Percentiles rank a stretch among this genome's conserved stretches.
phyloP scores from a whole-genome alignment of 1,284 basidiomycete genomes.

The Pterulicium gracile region DNA sequence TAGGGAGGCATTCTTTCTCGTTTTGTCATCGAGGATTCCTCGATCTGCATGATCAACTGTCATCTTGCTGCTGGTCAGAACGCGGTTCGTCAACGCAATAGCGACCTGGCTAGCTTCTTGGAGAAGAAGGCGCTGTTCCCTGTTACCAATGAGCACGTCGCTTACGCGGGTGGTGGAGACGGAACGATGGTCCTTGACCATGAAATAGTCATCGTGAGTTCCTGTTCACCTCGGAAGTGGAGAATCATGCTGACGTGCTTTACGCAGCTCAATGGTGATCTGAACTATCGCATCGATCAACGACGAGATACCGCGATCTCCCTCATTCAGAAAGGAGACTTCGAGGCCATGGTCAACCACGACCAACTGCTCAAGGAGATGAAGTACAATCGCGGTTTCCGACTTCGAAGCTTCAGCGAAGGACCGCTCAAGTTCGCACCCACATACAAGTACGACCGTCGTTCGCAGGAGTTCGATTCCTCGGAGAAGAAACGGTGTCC shows the following conservation, averaged over 20 bases:
- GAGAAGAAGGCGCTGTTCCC: slow-evolving; percentile 74
- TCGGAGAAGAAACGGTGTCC: slow-evolving; percentile 85
- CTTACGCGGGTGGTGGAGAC: slow-evolving; percentile 85
- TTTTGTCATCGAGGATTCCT: slow-evolving; percentile 86
- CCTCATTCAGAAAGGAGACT: slow-evolving; percentile 55
- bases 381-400: slow-evolving; percentile 75
- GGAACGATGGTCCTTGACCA: slow-evolving; percentile 94
- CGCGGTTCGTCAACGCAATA: slow-evolving; percentile 74
- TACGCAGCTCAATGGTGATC: slow-evolving; percentile 61
- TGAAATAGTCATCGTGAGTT: slow-evolving; percentile 82
- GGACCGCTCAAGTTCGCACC: slow-evolving; percentile 76
- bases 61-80: slow-evolving; percentile 93
- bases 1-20: slow-evolving; percentile 87
- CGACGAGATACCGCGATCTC: slow-evolving; percentile 73
- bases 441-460: slow-evolving; percentile 93
- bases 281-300: slow-evolving; percentile 93
- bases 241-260: slow-evolving; percentile 1
- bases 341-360: slow-evolving; percentile 55
- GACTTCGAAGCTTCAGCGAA: slow-evolving; percentile 77
- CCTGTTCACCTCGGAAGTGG: neutral
- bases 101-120: slow-evolving; percentile 76
- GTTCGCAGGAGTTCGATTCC: slow-evolving; percentile 72
- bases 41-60: slow-evolving; percentile 90
- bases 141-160: slow-evolving; percentile 36
- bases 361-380: slow-evolving; percentile 92